Evolutionary conservation across 495 filamentous ascomycete species (phyloP).

Genomic region (Bryoglossum gracile): DNA sequence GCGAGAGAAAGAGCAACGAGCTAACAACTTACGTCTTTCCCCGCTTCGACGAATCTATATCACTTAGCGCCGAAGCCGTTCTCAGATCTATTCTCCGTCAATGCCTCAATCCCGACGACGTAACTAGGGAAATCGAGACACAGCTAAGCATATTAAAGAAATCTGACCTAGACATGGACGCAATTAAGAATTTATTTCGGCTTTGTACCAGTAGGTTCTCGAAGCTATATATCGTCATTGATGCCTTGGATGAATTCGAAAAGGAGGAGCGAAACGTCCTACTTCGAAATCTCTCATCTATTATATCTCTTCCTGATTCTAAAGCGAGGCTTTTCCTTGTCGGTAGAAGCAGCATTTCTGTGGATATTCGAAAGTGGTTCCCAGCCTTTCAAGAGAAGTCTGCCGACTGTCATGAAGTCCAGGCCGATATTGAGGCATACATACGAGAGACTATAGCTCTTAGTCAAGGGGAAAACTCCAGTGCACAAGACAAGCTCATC

Average conservation of each 20-base stretch:
- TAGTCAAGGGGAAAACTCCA: constrained; percentile 2
- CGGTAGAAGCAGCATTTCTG: constrained; percentile 8
- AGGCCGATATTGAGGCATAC: constrained; percentile 24
- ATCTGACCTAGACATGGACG: constrained; percentile 11
- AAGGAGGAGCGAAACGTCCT: constrained; percentile 11
- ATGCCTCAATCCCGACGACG: constrained; percentile 15
- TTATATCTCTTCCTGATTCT: constrained; percentile 10
- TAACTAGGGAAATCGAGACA: constrained; percentile 6
- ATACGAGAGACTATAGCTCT: constrained; percentile 13
- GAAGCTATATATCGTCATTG: constrained; percentile 20
- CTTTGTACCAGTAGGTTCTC: constrained; percentile 10
- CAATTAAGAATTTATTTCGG: constrained; percentile 13
- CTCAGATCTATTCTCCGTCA: constrained; percentile 23
- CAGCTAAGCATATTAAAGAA: constrained; percentile 7
- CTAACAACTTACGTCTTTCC: constrained; percentile 20
- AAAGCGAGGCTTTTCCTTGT: constrained; percentile 16
- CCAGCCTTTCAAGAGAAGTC: constrained; percentile 5
- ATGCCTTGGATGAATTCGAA: constrained; percentile 24
- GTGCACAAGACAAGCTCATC: constrained; percentile 8
- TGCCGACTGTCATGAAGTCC: constrained; percentile 8
- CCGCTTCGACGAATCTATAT: constrained; percentile 18
- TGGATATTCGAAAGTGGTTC: constrained; percentile 11
- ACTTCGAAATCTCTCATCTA: constrained; percentile 14
- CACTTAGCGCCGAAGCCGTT: constrained; percentile 19
- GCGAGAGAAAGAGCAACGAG: constrained; percentile 13